phyloP scores from a whole-genome alignment of 2,329 filamentous ascomycete genomes.

The Talaromyces sp. region DNA sequence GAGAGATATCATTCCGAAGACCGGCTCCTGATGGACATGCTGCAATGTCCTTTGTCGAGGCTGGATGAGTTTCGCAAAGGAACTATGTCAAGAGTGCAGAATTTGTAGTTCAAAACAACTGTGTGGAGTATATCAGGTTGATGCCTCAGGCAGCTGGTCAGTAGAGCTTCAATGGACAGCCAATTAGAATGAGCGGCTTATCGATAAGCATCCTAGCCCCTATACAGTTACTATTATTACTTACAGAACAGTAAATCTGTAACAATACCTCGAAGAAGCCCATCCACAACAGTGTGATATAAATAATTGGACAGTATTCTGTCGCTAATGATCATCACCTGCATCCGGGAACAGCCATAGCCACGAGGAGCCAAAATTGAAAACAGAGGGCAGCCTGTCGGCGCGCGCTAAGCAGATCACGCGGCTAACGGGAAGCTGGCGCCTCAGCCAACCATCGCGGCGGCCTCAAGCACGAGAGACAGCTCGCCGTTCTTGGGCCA shows the following conservation, averaged over 20 bases:
- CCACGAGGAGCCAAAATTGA: neutral
- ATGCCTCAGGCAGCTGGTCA: neutral
- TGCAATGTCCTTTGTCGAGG: neutral
- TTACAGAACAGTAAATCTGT: neutral
- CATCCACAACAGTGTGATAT: neutral
- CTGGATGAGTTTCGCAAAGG: neutral
- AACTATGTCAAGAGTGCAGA: neutral
- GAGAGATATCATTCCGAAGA: slow-evolving; percentile 21
- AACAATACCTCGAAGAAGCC: neutral
- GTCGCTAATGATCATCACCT: neutral
- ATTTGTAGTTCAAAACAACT: too few species aligned
- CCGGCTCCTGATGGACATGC: slow-evolving; percentile 1
- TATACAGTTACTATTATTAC: neutral
- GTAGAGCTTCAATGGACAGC: neutral
- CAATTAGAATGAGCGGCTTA: neutral
- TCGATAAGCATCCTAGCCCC: neutral
- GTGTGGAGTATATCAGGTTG: neutral
- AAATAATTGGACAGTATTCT: neutral
- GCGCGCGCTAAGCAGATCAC: neutral
- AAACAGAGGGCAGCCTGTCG: neutral
- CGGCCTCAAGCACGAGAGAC: slow-evolving; percentile 9
- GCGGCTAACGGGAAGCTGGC: neutral
- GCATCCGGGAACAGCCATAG: neutral
- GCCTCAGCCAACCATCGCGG: slow-evolving; percentile 7
- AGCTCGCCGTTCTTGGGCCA: slow-evolving; percentile 5